Conservation (phyloP, 345 rosid genomes). For the Ailanthus altissimus region DNA sequence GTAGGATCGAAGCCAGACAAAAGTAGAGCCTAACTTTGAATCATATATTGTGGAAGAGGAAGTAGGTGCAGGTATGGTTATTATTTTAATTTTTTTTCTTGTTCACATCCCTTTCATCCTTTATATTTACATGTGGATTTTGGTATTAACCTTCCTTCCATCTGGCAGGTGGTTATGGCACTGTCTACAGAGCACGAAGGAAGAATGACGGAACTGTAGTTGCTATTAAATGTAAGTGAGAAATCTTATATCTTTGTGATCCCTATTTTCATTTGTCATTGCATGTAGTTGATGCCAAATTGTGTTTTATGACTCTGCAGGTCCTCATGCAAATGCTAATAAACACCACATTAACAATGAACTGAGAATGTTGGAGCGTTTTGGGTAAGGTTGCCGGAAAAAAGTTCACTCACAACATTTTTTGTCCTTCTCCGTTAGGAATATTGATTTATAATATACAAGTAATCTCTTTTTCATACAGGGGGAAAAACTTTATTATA, state of each 20-base stretch:
- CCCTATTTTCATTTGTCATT: background rate
- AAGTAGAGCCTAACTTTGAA: conserved; percentile 69
- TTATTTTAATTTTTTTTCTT: conserved; percentile 4
- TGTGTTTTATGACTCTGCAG: conserved; percentile 41
- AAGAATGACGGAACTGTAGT: conserved; percentile 65
- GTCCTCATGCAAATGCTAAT: conserved; percentile 85
- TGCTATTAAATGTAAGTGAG: conserved; percentile 88
- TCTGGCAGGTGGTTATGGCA: conserved; percentile 90
- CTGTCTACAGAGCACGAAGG: conserved; percentile 78
- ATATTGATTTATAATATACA: conserved; percentile 4
- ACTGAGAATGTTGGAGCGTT: conserved; percentile 79
- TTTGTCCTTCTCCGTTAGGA: background rate
- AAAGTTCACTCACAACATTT: background rate
- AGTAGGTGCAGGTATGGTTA: conserved; percentile 83
- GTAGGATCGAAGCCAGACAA: conserved; percentile 53
- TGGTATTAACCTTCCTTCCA: conserved; percentile 18
- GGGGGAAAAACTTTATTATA: conserved; percentile 85
- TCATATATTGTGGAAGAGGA: conserved; percentile 71
- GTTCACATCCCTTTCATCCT: background rate
- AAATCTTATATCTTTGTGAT: background rate
- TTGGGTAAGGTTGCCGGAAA: conserved; percentile 62
- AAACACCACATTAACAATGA: conserved; percentile 71
- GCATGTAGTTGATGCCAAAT: conserved; percentile 4
- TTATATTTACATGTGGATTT: background rate
- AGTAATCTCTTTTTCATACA: conserved; percentile 35